Conservation (phyloP, 805 yeast genomes). For the Diddensiella transvaalensis region DNA sequence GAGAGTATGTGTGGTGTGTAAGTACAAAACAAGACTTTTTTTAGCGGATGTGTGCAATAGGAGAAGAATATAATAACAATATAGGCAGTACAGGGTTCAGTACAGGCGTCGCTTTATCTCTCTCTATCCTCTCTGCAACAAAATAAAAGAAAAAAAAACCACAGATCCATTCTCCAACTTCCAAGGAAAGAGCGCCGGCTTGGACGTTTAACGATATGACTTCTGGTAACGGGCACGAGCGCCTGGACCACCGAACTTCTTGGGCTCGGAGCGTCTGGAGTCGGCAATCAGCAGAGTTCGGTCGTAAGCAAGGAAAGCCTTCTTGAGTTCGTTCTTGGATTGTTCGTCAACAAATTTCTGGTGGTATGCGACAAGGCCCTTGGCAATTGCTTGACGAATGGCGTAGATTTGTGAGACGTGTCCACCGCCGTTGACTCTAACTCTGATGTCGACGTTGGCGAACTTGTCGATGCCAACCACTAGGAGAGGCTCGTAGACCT, state of each 20-base stretch:
- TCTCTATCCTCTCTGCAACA: too few species aligned
- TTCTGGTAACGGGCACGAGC: conserved; percentile 99
- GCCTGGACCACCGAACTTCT: conserved; percentile 99
- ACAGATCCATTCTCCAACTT: too few species aligned
- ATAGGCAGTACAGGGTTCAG: too few species aligned
- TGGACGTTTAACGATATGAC: conserved; percentile 93
- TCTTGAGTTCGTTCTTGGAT: conserved; percentile 98
- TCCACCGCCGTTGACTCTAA: conserved; percentile 99
- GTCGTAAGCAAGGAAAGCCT: conserved; percentile 96
- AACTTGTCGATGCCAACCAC: conserved; percentile 98
- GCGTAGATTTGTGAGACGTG: conserved; percentile 99
- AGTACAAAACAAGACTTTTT: too few species aligned
- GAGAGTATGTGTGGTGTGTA: too few species aligned
- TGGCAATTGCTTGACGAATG: conserved; percentile 99
- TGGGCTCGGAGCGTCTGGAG: conserved; percentile 99
- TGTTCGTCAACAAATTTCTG: conserved; percentile 99
- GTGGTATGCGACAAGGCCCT: conserved; percentile 99
- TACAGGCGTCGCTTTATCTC: too few species aligned
- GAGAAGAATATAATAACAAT: too few species aligned
- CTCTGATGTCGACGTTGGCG: conserved; percentile 97
- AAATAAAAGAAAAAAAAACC: too few species aligned
- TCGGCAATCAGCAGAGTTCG: conserved; percentile 99
- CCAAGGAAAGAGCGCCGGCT: too few species aligned
- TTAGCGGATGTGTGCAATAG: too few species aligned
- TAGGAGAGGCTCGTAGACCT: conserved; percentile 99